Conservation (phyloP, 805 yeast species). For the Metschnikowia lachancei region DNA sequence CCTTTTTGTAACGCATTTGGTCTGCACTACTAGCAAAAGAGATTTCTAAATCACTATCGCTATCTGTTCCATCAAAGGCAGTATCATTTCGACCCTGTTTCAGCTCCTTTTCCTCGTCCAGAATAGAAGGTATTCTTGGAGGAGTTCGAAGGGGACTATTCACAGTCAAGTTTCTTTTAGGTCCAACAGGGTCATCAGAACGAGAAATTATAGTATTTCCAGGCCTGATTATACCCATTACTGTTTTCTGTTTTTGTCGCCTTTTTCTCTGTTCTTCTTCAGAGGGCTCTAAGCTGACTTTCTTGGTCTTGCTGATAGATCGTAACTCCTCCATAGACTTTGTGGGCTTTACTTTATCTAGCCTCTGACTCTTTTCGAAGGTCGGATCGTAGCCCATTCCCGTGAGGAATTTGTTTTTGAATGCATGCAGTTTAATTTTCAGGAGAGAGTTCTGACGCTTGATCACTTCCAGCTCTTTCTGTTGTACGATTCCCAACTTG, state of each 20-base stretch:
- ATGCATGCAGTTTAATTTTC: conserved; percentile 30
- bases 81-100: conserved; percentile 6
- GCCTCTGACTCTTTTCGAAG: conserved; percentile 5
- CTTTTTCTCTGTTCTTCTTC: conserved; percentile 19
- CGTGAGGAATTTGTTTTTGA: conserved; percentile 38
- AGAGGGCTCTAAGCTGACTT: conserved; percentile 16
- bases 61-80: conserved; percentile 10
- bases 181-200: not conserved
- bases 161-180: not conserved
- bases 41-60: conserved; percentile 32
- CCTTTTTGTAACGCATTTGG: conserved; percentile 18
- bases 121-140: not conserved
- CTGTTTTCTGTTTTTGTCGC: conserved; percentile 26
- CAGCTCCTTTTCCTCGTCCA: conserved; percentile 1
- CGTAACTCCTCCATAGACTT: conserved; percentile 18
- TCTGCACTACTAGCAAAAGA: conserved; percentile 28
- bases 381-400: conserved; percentile 56
- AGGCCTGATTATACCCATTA: conserved; percentile 14
- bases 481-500: conserved; percentile 21
- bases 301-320: conserved; percentile 13
- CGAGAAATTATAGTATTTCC: not conserved
- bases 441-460: conserved; percentile 12
- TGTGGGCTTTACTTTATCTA: conserved; percentile 8
- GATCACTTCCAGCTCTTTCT: conserved; percentile 20
- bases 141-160: not conserved